Percentiles rank a stretch among this genome's conserved stretches.
These are phyloP conservation scores for Sporothrix variecibatus DNA, from an alignment of 2,329 filamentous ascomycete species.

Conservation along the genomic window DNA sequence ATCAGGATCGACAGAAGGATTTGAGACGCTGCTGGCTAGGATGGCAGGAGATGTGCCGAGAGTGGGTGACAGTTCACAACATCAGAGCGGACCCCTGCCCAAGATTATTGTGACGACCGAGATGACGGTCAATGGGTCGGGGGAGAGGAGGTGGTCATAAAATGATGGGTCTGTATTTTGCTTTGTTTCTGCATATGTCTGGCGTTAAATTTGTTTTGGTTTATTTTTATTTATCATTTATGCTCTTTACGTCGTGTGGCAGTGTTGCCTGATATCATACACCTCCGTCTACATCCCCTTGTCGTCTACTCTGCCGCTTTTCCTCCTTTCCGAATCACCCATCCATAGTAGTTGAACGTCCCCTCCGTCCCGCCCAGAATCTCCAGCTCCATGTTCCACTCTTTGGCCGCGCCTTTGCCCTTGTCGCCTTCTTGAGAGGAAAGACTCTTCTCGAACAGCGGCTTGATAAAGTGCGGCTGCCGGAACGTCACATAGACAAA, in stretches of 20 bases:
- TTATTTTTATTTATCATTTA: not conserved
- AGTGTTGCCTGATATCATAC: conserved; percentile 4
- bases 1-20: not conserved
- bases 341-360: conserved; percentile 54
- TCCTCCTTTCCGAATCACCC: conserved; percentile 31
- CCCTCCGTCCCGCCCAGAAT: conserved; percentile 43
- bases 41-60: not conserved
- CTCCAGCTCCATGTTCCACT: conserved; percentile 50
- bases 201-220: not conserved
- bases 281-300: not conserved
- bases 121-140: not conserved
- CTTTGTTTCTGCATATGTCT: not conserved
- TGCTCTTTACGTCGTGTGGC: not conserved
- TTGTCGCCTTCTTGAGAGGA: not conserved
- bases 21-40: not conserved
- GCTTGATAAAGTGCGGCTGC: conserved; percentile 57
- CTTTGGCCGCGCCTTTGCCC: conserved; percentile 36
- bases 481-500: conserved; percentile 58
- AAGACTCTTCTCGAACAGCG: conserved; percentile 41
- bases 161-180: not conserved
- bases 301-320: conserved; percentile 13
- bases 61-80: not conserved
- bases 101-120: not conserved
- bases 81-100: not conserved
- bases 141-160: not conserved